A percentile compares a stretch with the other conserved stretches of the same genome.
These are phyloP conservation scores for Debaryomycetaceae sp. DNA, from an alignment of 1,139 yeast genomes.

Conservation along the genomic window DNA sequence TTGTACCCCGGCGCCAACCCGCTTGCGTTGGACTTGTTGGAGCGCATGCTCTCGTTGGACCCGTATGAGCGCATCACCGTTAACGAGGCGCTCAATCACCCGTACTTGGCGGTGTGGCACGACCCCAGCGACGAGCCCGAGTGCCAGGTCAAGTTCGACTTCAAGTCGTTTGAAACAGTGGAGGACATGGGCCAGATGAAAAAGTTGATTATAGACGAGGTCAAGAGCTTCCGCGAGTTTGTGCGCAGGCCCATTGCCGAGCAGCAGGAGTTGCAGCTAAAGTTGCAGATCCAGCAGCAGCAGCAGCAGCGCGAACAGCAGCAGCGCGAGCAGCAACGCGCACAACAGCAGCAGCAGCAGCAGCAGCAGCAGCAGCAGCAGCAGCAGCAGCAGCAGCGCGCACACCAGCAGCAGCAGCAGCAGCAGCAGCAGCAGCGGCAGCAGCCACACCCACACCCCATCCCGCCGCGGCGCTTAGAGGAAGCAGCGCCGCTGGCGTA, in stretches of 20 bases:
- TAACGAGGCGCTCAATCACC: constrained; percentile 84
- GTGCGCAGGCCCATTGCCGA: constrained; percentile 75
- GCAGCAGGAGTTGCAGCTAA: constrained; percentile 48
- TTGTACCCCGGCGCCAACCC: constrained; percentile 85
- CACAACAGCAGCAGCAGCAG: constrained; percentile 14
- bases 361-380: constrained; percentile 11
- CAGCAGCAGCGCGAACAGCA: constrained; percentile 23
- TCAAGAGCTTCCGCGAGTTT: constrained; percentile 69
- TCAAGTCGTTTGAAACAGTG: constrained; percentile 75
- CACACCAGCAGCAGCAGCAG: constrained; percentile 10
- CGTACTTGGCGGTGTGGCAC: constrained; percentile 90
- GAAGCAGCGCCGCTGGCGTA: constrained; percentile 5
- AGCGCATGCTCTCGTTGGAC: constrained; percentile 79
- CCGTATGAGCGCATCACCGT: constrained; percentile 86
- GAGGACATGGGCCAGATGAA: constrained; percentile 78
- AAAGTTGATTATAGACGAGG: constrained; percentile 78
- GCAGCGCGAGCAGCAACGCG: constrained; percentile 14
- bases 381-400: constrained; percentile 8
- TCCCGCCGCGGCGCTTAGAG: background rate
- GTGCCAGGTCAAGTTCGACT: constrained; percentile 80
- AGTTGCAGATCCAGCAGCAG: constrained; percentile 31
- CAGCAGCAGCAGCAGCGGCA: constrained; percentile 14
- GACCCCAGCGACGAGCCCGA: constrained; percentile 94
- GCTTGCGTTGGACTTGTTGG: constrained; percentile 77
- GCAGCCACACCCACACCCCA: constrained; percentile 7